Conservation (phyloP, 202 grass and related monocot species). For the Schoenoplectus tabernaemontani region DNA sequence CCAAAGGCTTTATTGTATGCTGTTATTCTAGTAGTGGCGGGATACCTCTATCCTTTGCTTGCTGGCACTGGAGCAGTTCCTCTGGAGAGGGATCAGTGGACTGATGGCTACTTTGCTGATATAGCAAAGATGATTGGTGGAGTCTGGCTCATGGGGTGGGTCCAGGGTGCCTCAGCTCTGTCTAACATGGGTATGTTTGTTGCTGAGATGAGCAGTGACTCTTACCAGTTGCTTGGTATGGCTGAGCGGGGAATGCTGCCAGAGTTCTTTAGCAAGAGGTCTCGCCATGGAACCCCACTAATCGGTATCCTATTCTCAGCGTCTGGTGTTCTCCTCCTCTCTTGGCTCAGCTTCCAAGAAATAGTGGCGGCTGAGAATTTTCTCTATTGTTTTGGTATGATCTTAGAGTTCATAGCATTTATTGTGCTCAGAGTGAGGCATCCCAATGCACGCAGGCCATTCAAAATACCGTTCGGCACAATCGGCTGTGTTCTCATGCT, state of each 20-base stretch:
- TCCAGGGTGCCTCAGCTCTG: conserved; percentile 53
- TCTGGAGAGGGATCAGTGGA: conserved; percentile 52
- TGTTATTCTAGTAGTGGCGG: conserved; percentile 53
- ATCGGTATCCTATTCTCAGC: conserved; percentile 60
- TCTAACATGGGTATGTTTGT: conserved; percentile 87
- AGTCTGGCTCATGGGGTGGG: conserved; percentile 73
- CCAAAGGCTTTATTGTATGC: conserved; percentile 65
- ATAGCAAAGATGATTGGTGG: conserved; percentile 55
- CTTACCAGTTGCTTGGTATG: conserved; percentile 71
- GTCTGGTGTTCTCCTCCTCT: conserved; percentile 47
- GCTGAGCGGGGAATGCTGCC: conserved; percentile 65
- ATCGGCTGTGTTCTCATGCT: conserved; percentile 51
- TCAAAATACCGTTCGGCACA: conserved; percentile 51
- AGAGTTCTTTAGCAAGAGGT: conserved; percentile 42
- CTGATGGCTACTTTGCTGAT: conserved; percentile 62
- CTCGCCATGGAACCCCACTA: conserved; percentile 47
- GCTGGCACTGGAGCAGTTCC: conserved; percentile 45
- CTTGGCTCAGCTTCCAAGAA: conserved; percentile 64
- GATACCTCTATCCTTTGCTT: conserved; percentile 63
- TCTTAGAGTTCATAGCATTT: conserved; percentile 59
- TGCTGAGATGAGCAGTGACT: conserved; percentile 81
- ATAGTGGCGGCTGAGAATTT: conserved; percentile 79
- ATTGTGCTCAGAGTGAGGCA: conserved; percentile 39
- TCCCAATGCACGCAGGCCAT: conserved; percentile 38
- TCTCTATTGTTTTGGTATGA: conserved; percentile 70